Conservation (phyloP, 2,329 filamentous ascomycete genomes). For the Microsporum canis region DNA sequence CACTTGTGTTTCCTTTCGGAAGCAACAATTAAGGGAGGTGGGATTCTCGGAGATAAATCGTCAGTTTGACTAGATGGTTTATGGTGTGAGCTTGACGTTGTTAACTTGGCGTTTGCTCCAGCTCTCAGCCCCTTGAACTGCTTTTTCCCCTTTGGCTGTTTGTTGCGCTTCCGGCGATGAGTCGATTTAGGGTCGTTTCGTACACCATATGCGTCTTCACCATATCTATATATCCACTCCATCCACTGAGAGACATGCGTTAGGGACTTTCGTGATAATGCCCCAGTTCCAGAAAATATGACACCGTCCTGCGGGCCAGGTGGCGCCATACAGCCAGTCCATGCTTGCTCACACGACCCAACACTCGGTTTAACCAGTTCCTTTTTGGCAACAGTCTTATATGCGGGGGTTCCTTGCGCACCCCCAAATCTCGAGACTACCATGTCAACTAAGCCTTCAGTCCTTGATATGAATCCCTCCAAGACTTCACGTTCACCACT, state of each 20-base stretch:
- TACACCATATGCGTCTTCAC: conserved; percentile 74
- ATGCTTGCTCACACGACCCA: conserved; percentile 29
- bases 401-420: conserved; percentile 23
- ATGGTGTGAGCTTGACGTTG: no score
- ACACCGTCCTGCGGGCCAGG: conserved; percentile 66
- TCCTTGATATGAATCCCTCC: conserved; percentile 69
- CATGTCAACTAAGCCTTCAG: conserved; percentile 76
- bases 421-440: conserved; percentile 78
- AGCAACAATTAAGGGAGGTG: conserved; percentile 32
- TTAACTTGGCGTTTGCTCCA: neutral
- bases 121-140: neutral
- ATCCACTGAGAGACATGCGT: conserved; percentile 72
- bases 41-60: conserved; percentile 29
- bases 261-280: conserved; percentile 59
- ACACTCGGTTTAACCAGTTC: conserved; percentile 14
- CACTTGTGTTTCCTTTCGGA: conserved; percentile 7
- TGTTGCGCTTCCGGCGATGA: conserved; percentile 36
- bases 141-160: neutral
- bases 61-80: no score
- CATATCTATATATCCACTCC: conserved; percentile 75
- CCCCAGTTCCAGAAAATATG: conserved; percentile 71
- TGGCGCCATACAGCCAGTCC: conserved; percentile 62
- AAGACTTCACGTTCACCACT: conserved; percentile 89
- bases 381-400: conserved; percentile 16
- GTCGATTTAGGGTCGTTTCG: conserved; percentile 63